Conservation (phyloP, 306 rosid species). For the Prunus campanulata region DNA sequence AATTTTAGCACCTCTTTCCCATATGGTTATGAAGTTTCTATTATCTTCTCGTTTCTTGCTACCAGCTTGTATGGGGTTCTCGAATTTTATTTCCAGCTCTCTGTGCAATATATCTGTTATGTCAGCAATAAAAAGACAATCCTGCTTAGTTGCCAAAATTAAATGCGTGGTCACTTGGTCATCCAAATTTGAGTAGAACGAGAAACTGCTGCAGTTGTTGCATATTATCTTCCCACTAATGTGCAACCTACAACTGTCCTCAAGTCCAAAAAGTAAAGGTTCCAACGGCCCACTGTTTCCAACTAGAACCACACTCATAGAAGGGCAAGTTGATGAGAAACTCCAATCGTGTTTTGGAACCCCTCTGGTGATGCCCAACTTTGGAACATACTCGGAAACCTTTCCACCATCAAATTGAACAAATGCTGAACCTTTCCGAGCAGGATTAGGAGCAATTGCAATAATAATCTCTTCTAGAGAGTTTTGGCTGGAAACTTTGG, state of each 20-base stretch:
- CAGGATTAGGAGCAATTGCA: slow-evolving; percentile 59
- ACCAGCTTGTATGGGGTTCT: slow-evolving; percentile 43
- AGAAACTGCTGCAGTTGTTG: slow-evolving; percentile 84
- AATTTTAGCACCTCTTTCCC: slow-evolving; percentile 96
- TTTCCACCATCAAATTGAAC: slow-evolving; percentile 74
- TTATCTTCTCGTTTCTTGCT: slow-evolving; percentile 50
- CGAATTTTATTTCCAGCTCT: slow-evolving; percentile 54
- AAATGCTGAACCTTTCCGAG: slow-evolving; percentile 52
- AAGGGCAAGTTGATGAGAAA: slow-evolving; percentile 70
- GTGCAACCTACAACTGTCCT: slow-evolving; percentile 79
- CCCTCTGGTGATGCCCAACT: slow-evolving; percentile 43
- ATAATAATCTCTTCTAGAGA: slow-evolving; percentile 59
- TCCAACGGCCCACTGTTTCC: slow-evolving; percentile 46
- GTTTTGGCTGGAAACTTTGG: slow-evolving; percentile 48
- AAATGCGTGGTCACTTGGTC: slow-evolving; percentile 75
- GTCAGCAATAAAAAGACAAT: slow-evolving; percentile 78
- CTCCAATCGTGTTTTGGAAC: slow-evolving; percentile 52
- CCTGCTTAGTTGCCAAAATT: slow-evolving; percentile 75
- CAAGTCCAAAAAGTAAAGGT: slow-evolving; percentile 70
- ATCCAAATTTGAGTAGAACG: slow-evolving; percentile 79
- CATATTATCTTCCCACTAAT: slow-evolving; percentile 59
- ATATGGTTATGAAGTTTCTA: slow-evolving; percentile 58
- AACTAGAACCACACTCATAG: slow-evolving; percentile 69
- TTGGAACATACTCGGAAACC: slow-evolving; percentile 53
- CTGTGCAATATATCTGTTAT: slow-evolving; percentile 54